A percentile compares a stretch with the other conserved stretches of the same genome.
phyloP scores from a whole-genome alignment of 768 basidiomycete species.

The Candolleomyces eurysporus region DNA sequence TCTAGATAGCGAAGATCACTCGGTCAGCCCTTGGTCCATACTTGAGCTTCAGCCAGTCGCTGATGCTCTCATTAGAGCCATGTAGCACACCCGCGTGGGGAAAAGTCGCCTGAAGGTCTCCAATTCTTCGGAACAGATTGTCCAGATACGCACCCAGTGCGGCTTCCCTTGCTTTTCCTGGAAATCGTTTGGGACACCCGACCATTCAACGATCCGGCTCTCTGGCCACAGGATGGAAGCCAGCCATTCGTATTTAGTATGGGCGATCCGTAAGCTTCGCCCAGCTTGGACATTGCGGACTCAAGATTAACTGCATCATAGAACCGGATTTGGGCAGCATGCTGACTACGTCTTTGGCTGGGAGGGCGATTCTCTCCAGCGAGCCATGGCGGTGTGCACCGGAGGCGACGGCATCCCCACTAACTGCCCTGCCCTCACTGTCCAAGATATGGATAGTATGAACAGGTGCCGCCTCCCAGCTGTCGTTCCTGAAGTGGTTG shows the following conservation, averaged over 20 bases:
- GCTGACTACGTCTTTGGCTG: conserved; percentile 12
- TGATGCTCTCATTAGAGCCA: conserved; percentile 5
- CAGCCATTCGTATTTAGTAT: conserved; percentile 15
- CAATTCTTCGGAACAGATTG: conserved; percentile 11
- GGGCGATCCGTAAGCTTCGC: conserved; percentile 14
- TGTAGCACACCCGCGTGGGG: conserved; percentile 8
- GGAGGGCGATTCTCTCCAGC: conserved; percentile 9
- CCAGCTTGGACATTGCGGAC: background rate
- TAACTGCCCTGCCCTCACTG: conserved; percentile 8
- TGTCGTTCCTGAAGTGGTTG: conserved; percentile 1
- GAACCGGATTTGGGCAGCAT: conserved; percentile 7
- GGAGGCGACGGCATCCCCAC: conserved; percentile 9
- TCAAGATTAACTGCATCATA: background rate
- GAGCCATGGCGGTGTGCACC: conserved; percentile 8
- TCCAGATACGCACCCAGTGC: conserved; percentile 13
- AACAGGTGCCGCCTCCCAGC: conserved; percentile 2
- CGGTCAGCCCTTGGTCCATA: background rate
- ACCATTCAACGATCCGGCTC: conserved; percentile 8
- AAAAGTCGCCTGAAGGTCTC: background rate
- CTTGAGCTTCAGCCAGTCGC: background rate
- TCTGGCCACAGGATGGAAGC: conserved; percentile 9
- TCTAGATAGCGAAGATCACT: conserved; percentile 5
- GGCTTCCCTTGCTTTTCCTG: conserved; percentile 13
- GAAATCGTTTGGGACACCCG: conserved; percentile 15
- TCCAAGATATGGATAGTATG: conserved; percentile 8